Percentiles rank a stretch among this genome's conserved stretches.
phyloP scores from a whole-genome alignment of 2,329 filamentous ascomycete genomes.

The Fusarium oxysporum region DNA sequence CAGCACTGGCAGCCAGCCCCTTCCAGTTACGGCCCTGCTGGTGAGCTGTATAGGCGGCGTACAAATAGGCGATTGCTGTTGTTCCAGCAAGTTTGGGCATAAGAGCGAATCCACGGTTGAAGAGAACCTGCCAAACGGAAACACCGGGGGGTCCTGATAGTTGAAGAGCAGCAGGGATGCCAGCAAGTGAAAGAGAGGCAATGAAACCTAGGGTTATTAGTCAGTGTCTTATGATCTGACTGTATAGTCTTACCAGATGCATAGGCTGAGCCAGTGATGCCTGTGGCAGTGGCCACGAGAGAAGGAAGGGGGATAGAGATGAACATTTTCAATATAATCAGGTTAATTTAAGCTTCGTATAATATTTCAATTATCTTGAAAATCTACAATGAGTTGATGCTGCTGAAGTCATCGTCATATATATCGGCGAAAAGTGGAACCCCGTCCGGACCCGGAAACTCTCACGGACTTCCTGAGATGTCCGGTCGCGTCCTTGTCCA shows the following conservation, averaged over 20 bases:
- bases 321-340: neutral
- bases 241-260: slow-evolving; percentile 47
- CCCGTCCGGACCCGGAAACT: slow-evolving; percentile 30
- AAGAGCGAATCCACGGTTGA: slow-evolving; percentile 50
- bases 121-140: slow-evolving; percentile 54
- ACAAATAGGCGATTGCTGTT: slow-evolving; percentile 51
- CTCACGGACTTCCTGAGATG: slow-evolving; percentile 37
- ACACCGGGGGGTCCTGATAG: slow-evolving; percentile 46
- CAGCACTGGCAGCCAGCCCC: slow-evolving; percentile 49
- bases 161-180: slow-evolving; percentile 47
- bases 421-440: slow-evolving; percentile 30
- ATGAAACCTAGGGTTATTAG: slow-evolving; percentile 49
- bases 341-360: neutral
- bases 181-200: slow-evolving; percentile 51
- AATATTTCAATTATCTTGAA: neutral
- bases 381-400: neutral
- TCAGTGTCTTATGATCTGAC: too few relatives aligned
- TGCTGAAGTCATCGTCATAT: neutral
- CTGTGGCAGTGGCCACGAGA: slow-evolving; percentile 52
- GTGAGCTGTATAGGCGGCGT: slow-evolving; percentile 51
- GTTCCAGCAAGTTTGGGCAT: slow-evolving; percentile 53
- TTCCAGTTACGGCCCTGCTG: slow-evolving; percentile 48
- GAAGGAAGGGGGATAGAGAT: slow-evolving; percentile 46
- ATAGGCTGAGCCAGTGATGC: slow-evolving; percentile 54
- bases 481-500: slow-evolving; percentile 24